Evolutionary conservation across 345 rosid genomes (phyloP), one percentile per base, ranked within the genome.

Genomic region (Heritiera littoralis): DNA sequence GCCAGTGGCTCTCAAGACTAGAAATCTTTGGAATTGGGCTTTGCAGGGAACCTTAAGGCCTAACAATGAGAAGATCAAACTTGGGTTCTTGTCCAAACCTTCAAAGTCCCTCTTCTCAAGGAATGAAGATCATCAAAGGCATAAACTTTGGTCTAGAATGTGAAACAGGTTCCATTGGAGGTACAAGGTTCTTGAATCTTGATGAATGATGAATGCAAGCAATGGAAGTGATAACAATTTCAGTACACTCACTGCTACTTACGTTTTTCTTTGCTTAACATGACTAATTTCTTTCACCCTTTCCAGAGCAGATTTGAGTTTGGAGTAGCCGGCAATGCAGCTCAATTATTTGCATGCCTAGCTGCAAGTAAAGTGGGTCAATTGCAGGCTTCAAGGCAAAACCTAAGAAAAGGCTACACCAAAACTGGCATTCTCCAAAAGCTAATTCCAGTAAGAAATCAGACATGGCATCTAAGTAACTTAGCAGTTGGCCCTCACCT

Each of bases 341-440:
- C 66, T 30, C 18, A 63, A 30, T 63, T 30, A 63, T 63, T 63
- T 64, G 67, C 67, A 64, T 32, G n/a, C 41, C 66, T 63, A 13
- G 40, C 41, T 32, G 43, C n/a, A 63, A 32, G 0, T 13, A n/a
- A 64, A 64, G 45, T 35, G 14, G 67, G 67, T 32, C 28, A 10
- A 60, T 59, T 20, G 28, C 65, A 32, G 18, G 67, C 18, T 63
- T 63, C 67, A 32, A 63, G 18, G n/a, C 3, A 12, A 61, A 32
- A 23, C 65, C n/a, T 12, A 63, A 11, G 7, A 23, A 60, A 52
- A 8, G 32, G 43, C 9, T 11, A 63, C 13, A 32, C n/a, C 43
- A 41, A 4, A 35, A 35, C 38, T 35, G 3, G 38, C 2, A 35
- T 2, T 35, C 38, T 1, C 38, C 3, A 3, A 35, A 35, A 35